Percentiles rank a stretch among this genome's conserved stretches.
Evolutionary conservation across 306 rosid species (phyloP).

Genomic region (Dicorynia guianensis): DNA sequence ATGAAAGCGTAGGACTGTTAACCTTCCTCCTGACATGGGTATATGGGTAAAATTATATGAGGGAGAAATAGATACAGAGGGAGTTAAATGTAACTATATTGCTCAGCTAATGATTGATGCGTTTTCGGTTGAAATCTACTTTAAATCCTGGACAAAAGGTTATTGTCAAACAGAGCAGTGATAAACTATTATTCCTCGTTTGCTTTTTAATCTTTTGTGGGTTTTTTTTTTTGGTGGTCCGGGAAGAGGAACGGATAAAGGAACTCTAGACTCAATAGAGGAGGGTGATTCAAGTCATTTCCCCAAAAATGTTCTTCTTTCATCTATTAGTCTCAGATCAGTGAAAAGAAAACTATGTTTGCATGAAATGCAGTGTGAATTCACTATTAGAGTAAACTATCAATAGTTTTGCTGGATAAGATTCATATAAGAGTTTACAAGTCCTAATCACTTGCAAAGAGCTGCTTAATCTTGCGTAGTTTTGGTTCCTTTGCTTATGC

Average conservation of each 20-base stretch:
- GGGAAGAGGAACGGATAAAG: too few species aligned
- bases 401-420: neutral
- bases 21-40: neutral
- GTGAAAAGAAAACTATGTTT: too few species aligned
- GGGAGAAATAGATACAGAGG: neutral
- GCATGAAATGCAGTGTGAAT: too few species aligned
- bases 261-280: too few species aligned
- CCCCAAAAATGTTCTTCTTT: too few species aligned
- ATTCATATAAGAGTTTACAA: neutral
- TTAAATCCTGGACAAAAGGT: neutral
- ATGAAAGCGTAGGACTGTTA: neutral
- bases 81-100: constrained; percentile 2
- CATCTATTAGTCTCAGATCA: too few species aligned
- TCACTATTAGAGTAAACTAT: too few species aligned
- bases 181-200: neutral
- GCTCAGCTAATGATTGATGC: too few species aligned
- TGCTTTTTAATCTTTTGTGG: neutral
- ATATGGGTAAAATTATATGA: neutral
- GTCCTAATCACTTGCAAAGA: constrained; percentile 17
- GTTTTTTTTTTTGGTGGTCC: neutral
- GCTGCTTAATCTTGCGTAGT: constrained; percentile 28
- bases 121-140: neutral
- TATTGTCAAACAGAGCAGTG: neutral
- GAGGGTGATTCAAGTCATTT: too few species aligned
- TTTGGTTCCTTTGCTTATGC: constrained; percentile 1